Percentiles rank a stretch among this genome's conserved stretches.
These are phyloP conservation scores for Didymella sp. DNA, from an alignment of 2,329 filamentous ascomycete species.

Conservation along the genomic window DNA sequence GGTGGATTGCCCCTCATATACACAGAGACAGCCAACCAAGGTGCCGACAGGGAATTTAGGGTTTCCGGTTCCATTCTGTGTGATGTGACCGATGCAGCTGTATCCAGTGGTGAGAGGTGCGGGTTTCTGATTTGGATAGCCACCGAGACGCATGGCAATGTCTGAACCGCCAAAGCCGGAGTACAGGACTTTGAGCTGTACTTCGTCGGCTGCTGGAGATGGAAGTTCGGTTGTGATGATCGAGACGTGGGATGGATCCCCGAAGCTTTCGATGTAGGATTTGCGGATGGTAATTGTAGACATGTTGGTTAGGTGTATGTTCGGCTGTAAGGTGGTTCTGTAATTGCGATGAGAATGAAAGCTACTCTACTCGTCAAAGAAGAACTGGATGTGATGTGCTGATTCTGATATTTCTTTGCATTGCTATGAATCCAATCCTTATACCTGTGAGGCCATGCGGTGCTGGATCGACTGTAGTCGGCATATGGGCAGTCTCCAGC, in stretches of 20 bases:
- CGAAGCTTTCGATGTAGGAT: conserved; percentile 54
- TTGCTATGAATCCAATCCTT: neutral
- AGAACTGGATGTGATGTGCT: neutral
- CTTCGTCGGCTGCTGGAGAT: conserved; percentile 53
- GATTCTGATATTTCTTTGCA: neutral
- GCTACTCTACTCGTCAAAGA: neutral
- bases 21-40: conserved; percentile 38
- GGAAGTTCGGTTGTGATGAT: conserved; percentile 47
- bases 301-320: conserved; percentile 23
- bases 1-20: conserved; percentile 51
- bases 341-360: neutral
- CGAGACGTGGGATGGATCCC: conserved; percentile 51
- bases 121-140: conserved; percentile 56
- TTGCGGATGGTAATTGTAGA: conserved; percentile 52
- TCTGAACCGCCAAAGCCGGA: conserved; percentile 58
- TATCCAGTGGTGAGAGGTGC: conserved; percentile 60
- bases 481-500: neutral
- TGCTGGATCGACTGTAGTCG: neutral
- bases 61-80: conserved; percentile 47
- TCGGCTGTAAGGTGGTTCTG: neutral
- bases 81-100: conserved; percentile 56
- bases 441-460: conserved; percentile 3
- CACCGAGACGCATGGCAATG: conserved; percentile 59
- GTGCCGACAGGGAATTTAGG: conserved; percentile 32
- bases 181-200: conserved; percentile 58